A percentile compares a stretch with the other conserved stretches of the same genome.
Conservation (phyloP, 441 rosid species). For the Cnidoscolus chayamansa region DNA sequence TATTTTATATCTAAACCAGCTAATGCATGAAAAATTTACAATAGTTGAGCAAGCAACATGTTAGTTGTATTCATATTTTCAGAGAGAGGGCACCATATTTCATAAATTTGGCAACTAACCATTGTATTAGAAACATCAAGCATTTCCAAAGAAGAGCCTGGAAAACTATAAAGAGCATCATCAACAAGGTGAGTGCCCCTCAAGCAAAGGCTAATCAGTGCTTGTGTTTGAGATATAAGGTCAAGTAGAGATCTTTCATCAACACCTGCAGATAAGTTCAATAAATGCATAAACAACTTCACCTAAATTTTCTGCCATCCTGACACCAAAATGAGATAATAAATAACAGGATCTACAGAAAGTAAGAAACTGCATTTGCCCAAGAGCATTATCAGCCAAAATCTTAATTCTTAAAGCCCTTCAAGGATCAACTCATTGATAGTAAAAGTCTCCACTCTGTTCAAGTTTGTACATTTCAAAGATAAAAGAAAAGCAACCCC, state of each 20-base stretch:
- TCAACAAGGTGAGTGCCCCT: constrained; percentile 58
- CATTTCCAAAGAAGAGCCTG: constrained; percentile 64
- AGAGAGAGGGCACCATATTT: constrained; percentile 2
- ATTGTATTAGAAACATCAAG: constrained; percentile 72
- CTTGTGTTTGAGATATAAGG: constrained; percentile 46
- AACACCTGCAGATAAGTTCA: constrained; percentile 46
- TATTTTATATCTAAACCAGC: not conserved
- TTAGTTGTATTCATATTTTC: not conserved
- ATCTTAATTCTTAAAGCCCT: not conserved
- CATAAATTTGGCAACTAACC: constrained; percentile 42
- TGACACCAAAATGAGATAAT: constrained; percentile 9
- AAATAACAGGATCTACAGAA: not conserved
- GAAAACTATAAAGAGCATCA: constrained; percentile 47
- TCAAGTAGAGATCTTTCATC: constrained; percentile 42
- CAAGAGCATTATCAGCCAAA: constrained; percentile 6
- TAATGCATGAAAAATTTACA: not conserved
- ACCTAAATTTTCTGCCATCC: constrained; percentile 2
- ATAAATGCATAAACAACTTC: constrained; percentile 1
- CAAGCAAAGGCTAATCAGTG: constrained; percentile 63
- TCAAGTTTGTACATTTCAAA: not conserved
- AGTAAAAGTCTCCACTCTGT: not conserved
- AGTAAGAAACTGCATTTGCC: not conserved
- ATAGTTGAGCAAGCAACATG: not conserved
- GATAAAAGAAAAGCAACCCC: not conserved
- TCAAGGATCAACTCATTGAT: not conserved